Evolutionary conservation across 179 eudicot species (phyloP).

Genomic region (Nepenthes alata): DNA sequence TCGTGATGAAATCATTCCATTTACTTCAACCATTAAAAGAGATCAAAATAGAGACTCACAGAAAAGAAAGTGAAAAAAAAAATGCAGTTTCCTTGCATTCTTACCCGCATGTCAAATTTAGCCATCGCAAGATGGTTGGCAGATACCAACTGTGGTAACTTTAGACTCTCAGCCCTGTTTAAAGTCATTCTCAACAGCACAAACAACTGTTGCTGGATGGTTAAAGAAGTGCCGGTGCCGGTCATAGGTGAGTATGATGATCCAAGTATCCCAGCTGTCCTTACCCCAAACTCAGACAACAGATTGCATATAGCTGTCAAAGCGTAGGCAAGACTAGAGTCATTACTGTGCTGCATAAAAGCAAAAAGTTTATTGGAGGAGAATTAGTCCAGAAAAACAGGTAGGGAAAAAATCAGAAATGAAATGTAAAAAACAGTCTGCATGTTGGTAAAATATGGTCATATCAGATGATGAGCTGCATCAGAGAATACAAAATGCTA

Average conservation of each 20-base stretch:
- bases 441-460: too few species aligned
- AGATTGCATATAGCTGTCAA: slow-evolving; percentile 79
- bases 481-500: neutral
- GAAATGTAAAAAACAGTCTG: neutral
- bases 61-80: neutral
- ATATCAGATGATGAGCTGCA: neutral
- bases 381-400: neutral
- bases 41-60: too few species aligned
- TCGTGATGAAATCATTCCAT: too few species aligned
- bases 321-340: slow-evolving; percentile 85
- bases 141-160: slow-evolving; percentile 63
- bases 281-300: slow-evolving; percentile 70
- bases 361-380: neutral
- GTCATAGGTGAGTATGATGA: slow-evolving; percentile 63
- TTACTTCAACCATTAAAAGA: neutral
- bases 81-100: slow-evolving; percentile 2
- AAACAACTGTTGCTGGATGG: slow-evolving; percentile 75
- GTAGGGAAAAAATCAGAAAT: neutral
- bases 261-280: slow-evolving; percentile 65
- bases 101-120: slow-evolving; percentile 72
- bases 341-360: slow-evolving; percentile 68
- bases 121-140: slow-evolving; percentile 79
- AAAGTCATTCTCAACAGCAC: slow-evolving; percentile 72
- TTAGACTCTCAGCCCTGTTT: slow-evolving; percentile 69
- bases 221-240: slow-evolving; percentile 49